A percentile compares a stretch with the other conserved stretches of the same genome.
phyloP scores from a whole-genome alignment of 2,329 filamentous ascomycete species.

The Ophiocordyceps polyrhachis-furcata region DNA sequence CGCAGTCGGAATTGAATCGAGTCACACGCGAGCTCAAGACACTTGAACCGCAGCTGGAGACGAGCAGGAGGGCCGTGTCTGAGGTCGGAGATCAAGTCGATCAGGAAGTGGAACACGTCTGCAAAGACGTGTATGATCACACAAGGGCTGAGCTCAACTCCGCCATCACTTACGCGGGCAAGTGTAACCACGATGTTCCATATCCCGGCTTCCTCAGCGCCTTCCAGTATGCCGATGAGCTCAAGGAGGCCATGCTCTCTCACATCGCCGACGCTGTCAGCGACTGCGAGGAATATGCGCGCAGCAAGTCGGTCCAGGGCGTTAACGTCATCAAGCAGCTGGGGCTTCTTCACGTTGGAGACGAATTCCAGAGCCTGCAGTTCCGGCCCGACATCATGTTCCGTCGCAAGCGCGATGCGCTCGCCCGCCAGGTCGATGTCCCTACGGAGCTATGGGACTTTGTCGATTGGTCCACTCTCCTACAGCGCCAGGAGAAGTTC shows the following conservation, averaged over 20 bases:
- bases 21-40: conserved; percentile 64
- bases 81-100: conserved; percentile 73
- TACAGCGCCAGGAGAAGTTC: conserved; percentile 86
- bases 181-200: conserved; percentile 58
- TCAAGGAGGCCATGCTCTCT: conserved; percentile 81
- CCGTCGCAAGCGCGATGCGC: conserved; percentile 57
- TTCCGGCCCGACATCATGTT: conserved; percentile 95
- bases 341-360: conserved; percentile 71
- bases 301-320: conserved; percentile 55
- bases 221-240: conserved; percentile 83
- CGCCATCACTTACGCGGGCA: conserved; percentile 62
- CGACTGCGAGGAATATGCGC: conserved; percentile 71
- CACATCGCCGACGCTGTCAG: conserved; percentile 66
- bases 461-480: conserved; percentile 65
- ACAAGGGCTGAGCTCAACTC: conserved; percentile 56
- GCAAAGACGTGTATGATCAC: conserved; percentile 68
- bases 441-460: conserved; percentile 85
- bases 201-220: conserved; percentile 75
- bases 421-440: conserved; percentile 72
- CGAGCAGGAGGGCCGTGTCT: conserved; percentile 59
- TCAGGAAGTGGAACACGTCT: conserved; percentile 64
- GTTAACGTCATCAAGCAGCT: conserved; percentile 80
- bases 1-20: conserved; percentile 65
- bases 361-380: conserved; percentile 67
- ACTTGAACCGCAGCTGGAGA: conserved; percentile 70